Base-by-base conservation (phyloP, 2,329 filamentous ascomycete genomes). In the Ophiocordyceps camponoti-floridani region DNA sequence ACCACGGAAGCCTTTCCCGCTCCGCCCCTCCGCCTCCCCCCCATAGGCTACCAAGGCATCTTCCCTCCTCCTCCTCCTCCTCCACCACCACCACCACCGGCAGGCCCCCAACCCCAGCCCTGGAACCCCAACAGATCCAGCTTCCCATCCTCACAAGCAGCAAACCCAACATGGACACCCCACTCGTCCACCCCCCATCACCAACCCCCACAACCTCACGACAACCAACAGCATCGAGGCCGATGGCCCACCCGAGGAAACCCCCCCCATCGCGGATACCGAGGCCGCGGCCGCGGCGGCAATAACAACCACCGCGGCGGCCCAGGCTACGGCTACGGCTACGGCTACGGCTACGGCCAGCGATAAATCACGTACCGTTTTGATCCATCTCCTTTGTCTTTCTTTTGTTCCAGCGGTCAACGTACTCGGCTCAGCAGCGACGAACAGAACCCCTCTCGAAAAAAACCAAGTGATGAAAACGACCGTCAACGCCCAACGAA, bases 31-130 rank as follows among this genome's bases (percentile, higher is more conserved):
- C 46, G 28, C 46, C 58, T 10, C 45, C 42, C 46, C 58, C 62
- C 63, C 10, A 51, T 51, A 13, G 62, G 62, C 5, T 67, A 63
- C 44, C 57, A 59, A 43, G 65, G 64, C 2, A 57, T 59, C 11
- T 69, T 67, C 65, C 58, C 35, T 18, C 35, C 35, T 38, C 16
- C 35, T 38, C n/a, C 35, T 19, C 35, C 33, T 37, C 33, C 13
- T 37, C 33, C 33, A n/a, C 33, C n/a, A 2, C 33, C 33, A n/a
- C 33, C 35, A 3, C n/a, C 35, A 9, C 35, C 14, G 35, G 27
- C 27, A 11, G n/a, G n/a, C 5, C 23, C 23, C 23, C 23, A 23
- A 23, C 23, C 23, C 23, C 33, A 37, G 16, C 5, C 14, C 14
- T 37, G 33, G 33, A 37, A 37, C 33, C 3, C 33, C 35, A 56